Evolutionary conservation across 495 filamentous ascomycete genomes (phyloP).

Genomic region (Aspergillus incahuasiensis): DNA sequence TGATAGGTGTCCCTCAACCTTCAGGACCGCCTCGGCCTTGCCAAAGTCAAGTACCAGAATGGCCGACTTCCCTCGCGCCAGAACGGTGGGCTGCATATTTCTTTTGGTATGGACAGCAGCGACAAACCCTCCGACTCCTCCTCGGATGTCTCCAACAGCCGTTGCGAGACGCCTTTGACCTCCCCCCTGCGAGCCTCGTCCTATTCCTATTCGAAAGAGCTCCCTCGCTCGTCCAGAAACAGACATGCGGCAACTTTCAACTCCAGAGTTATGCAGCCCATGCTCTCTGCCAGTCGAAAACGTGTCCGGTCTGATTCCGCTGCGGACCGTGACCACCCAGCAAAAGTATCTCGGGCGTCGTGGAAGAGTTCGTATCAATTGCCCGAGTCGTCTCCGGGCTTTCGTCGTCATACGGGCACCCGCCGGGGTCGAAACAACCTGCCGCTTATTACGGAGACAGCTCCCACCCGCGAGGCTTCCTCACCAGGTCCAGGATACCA

Average conservation of each 20-base stretch:
- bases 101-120: slow-evolving; percentile 24
- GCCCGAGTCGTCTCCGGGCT: slow-evolving; percentile 75
- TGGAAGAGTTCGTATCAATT: slow-evolving; percentile 73
- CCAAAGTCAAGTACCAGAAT: slow-evolving; percentile 93
- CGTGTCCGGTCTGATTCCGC: slow-evolving; percentile 67
- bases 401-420: slow-evolving; percentile 23
- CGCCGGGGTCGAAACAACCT: slow-evolving; percentile 43
- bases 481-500: slow-evolving; percentile 60
- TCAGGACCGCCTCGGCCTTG: slow-evolving; percentile 88
- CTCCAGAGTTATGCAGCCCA: slow-evolving; percentile 41
- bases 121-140: slow-evolving; percentile 69
- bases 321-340: slow-evolving; percentile 52
- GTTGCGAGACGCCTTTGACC: slow-evolving; percentile 44
- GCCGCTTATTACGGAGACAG: slow-evolving; percentile 67
- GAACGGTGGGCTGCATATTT: slow-evolving; percentile 54
- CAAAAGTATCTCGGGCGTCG: slow-evolving; percentile 50
- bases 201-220: slow-evolving; percentile 45
- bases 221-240: slow-evolving; percentile 42
- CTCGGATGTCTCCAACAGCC: slow-evolving; percentile 53
- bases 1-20: slow-evolving; percentile 81
- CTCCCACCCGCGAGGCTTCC: slow-evolving; percentile 58
- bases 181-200: slow-evolving; percentile 36
- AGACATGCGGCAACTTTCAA: slow-evolving; percentile 48
- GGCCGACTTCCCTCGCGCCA: slow-evolving; percentile 59
- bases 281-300: slow-evolving; percentile 52